Evolutionary conservation across 768 basidiomycete species (phyloP), one percentile per base, ranked within the genome.

Genomic region (Cystofilobasidium bisporidii): DNA sequence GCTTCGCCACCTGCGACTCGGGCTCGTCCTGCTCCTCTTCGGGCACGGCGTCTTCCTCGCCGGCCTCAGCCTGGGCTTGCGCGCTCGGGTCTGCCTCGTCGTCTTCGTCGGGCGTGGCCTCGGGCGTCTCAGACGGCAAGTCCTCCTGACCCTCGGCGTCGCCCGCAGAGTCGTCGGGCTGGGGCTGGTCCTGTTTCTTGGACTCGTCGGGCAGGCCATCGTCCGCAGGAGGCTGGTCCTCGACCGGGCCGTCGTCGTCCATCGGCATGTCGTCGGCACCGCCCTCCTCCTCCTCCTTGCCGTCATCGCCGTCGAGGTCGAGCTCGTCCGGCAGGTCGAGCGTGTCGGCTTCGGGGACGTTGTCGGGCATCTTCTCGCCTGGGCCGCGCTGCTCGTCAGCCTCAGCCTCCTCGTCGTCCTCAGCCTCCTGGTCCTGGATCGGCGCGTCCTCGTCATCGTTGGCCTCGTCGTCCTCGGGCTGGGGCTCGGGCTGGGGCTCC

Each of bases 311-410:
- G 14, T 78, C 82, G 17, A 93, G 75, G 63, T 90, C 80, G 78
- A 94, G 80, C 70, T 91, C 85, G 40, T 97, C 93, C 0, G 94
- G 94, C 14, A 98, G 81, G 73, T 98, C 88, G 53, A 98, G 82
- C 6, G 85, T 86, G 61, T 94, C 82, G 3, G 86, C 86, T 69
- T 96, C 89, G 28, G 82, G 86, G 55, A 91, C 77, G 68, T 85
- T 81, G 24, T 91, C 84, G 65, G 93, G 86, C 78, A 91, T 81
- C 15, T 87, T 84, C 55, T 76, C 75, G 24, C 77, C 76, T 45
- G 43, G 75, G 65, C 72, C 78, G 61, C 71, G 73, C 10, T 72
- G 83, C 17, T 86, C 88, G 56, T 81, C 81, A 2, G 79, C 79
- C 22, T 69, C 71, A 24, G 58, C 61, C 40, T 69, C 64, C 24